Percentiles rank a stretch among this genome's conserved stretches.
Evolutionary conservation across 768 basidiomycete species (phyloP).

Genomic region (Cystofilobasidium bisporidii): DNA sequence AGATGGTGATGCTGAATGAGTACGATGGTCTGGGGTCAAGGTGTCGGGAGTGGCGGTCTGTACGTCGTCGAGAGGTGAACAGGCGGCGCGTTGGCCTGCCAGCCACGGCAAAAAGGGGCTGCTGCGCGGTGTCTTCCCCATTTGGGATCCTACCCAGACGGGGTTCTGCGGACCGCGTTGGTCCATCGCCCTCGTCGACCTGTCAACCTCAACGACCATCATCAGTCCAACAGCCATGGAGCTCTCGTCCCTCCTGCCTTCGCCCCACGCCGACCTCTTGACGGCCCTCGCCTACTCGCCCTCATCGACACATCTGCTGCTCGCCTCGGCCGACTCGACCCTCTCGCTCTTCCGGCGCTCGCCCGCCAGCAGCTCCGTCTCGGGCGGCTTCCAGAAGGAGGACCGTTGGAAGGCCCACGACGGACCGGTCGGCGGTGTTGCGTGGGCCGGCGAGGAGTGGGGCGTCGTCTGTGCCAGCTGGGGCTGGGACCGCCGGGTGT

Average conservation of each 20-base stretch:
- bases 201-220: too few species aligned
- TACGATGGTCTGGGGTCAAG: too few species aligned
- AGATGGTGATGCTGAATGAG: too few species aligned
- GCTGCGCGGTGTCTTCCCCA: too few species aligned
- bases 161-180: too few species aligned
- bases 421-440: slow-evolving; percentile 1
- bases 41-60: too few species aligned
- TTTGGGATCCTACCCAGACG: too few species aligned
- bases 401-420: slow-evolving; percentile 6
- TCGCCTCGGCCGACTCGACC: slow-evolving; percentile 29
- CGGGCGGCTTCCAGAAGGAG: neutral
- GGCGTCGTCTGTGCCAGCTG: neutral
- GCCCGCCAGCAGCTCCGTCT: neutral
- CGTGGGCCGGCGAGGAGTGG: neutral
- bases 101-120: too few species aligned
- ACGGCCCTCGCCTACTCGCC: slow-evolving; percentile 31
- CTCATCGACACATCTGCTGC: slow-evolving; percentile 30
- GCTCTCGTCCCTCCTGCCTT: neutral
- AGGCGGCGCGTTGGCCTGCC: too few species aligned
- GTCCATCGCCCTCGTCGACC: neutral
- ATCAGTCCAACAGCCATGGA: too few species aligned
- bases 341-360: neutral
- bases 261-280: slow-evolving; percentile 29
- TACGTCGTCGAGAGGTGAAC: too few species aligned
- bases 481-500: neutral